Base-by-base conservation (phyloP, 2,329 filamentous ascomycete species). In the Beauveria medogensis region DNA sequence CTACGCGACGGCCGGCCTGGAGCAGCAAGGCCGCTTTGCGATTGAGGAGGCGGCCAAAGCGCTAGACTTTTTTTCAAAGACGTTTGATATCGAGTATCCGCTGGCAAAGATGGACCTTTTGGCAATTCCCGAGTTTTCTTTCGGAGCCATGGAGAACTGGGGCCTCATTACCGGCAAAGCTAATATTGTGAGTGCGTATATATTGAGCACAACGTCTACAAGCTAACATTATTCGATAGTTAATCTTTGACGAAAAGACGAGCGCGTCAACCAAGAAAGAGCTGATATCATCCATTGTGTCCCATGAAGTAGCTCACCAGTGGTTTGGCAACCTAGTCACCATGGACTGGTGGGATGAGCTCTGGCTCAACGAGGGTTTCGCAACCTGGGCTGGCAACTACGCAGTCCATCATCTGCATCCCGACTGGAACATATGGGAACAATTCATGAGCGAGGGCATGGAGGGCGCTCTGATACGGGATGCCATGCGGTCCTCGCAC, bases 101-200 rank as follows among this genome's bases (percentile, higher is more conserved):
- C 65, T 72, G 18, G 67, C 70, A 22, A 72, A 72, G 64, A 69
- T 72, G 69, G 70, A 72, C 60, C 94, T 96, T 88, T 86, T 96
- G 67, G 92, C 93, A 51, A 92, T 97, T 70, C 92, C 93, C 18
- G 93, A 97, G 72, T 97, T 97, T 72, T 91, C 91, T 55, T 91
- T 91, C 55, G 93, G 93, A 64, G 93, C 93, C 62, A 97, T 97
- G 92, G 92, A 97, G 81, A 97, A 97, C 74, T 97, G 93, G 93
- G 93, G 93, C 71, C 80, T 97, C 58, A 87, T 97, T 67, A 97
- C 93, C 5, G 97, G 97, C 78, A 89, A 92, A 65, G 89, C 96
- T 22, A 92, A 97, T 40, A 8, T 61, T 12, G 52, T 56, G 16
- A 43, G 59, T 40, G 44, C 6, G 12, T 12, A 34, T 14, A 12